Evolutionary conservation across 2,329 filamentous ascomycete genomes (phyloP), one percentile per base, ranked within the genome.

Genomic region (Canariomyces notabilis): DNA sequence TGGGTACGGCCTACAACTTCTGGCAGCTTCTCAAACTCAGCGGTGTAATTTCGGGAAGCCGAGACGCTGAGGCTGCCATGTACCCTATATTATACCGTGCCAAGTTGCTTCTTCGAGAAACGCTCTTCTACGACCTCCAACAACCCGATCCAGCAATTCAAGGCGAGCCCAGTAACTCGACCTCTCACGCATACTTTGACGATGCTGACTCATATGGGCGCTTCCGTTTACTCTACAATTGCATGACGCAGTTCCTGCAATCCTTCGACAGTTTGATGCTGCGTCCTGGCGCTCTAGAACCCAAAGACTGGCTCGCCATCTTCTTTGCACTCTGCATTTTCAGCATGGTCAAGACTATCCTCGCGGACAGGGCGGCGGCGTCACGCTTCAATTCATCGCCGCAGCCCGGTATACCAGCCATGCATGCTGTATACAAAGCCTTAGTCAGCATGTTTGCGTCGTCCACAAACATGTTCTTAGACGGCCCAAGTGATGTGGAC

Each of bases 271-370:
- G 61, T 4, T 66, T 65, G 15, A 67, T 71, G 2, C 59, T 70
- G 46, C 64, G 66, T 19, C 63, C 62, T 23, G 61, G 62, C n/a
- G 60, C 63, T 5, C 59, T 69, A 18, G 66, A 67, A 19, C 63
- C 68, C 7, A 69, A 67, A 52, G 66, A 66, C 44, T 78, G 75
- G 71, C 59, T 79, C 14, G 73, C 77, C 2, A 59, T 71, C 4
- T 77, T 80, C 49, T 64, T 76, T 40, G 73, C 77, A 11, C 60
- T 81, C 15, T 79, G 77, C 58, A 73, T 81, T n/a, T 79, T 81
- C 55, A 80, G 76, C 57, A 66, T 76, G 21, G 68, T 74, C 16
- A 71, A 72, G 39, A 75, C 75, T 1, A 67, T 81, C 2, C 61
- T 80, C 5, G 64, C 72, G 14, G 74, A 78, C 45, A 63, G 75